Evolutionary conservation across 164 flowering plant species (phyloP).

Genomic region (Chimonanthus praecox): DNA sequence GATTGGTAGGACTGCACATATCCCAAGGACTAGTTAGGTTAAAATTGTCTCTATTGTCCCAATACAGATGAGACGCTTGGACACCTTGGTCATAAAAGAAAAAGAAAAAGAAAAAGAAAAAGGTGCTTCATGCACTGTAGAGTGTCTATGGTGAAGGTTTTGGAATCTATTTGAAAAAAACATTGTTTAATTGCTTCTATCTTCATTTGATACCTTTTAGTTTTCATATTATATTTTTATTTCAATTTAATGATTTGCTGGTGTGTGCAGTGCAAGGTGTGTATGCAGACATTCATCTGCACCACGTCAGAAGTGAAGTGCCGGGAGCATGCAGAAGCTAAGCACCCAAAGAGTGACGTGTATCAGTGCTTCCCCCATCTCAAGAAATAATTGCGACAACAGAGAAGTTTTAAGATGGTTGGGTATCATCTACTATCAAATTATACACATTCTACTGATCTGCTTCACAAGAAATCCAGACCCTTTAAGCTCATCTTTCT

Average conservation of each 20-base stretch:
- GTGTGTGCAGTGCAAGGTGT: conserved; percentile 83
- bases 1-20: no score
- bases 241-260: not conserved
- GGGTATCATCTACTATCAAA: not conserved
- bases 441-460: not conserved
- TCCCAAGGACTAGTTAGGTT: no score
- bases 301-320: conserved; percentile 77
- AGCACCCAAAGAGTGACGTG: conserved; percentile 75
- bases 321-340: conserved; percentile 89
- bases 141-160: no score
- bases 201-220: not conserved
- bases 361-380: conserved; percentile 73
- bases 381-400: conserved; percentile 35
- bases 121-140: no score
- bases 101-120: no score
- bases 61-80: no score
- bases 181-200: not conserved
- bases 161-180: no score
- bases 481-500: not conserved
- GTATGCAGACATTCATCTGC: conserved; percentile 49
- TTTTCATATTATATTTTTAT: not conserved
- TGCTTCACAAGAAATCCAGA: not conserved
- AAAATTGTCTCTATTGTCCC: no score
- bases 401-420: not conserved
- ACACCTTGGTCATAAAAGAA: no score